These are phyloP conservation scores for Pezicula rhizophila DNA, from an alignment of 2,329 filamentous ascomycete genomes.

Conservation along the genomic window DNA sequence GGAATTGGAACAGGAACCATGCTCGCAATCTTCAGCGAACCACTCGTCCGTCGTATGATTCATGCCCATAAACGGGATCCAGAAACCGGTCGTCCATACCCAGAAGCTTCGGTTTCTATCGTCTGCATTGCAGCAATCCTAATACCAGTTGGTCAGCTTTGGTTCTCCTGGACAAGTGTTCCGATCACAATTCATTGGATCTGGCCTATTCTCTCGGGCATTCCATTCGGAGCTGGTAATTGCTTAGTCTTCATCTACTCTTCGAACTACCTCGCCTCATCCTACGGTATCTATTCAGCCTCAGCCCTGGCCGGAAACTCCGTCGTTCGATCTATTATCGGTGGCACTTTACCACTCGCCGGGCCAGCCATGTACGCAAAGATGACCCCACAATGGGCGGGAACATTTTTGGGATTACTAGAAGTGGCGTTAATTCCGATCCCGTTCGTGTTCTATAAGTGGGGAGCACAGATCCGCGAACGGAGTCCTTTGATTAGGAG, in stretches of 20 bases:
- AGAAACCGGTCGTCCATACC: conserved; percentile 63
- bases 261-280: conserved; percentile 71
- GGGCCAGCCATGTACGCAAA: conserved; percentile 65
- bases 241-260: conserved; percentile 76
- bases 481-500: conserved; percentile 39
- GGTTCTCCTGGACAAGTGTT: conserved; percentile 83
- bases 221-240: conserved; percentile 75
- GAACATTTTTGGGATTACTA: conserved; percentile 67
- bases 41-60: conserved; percentile 70
- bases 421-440: conserved; percentile 73
- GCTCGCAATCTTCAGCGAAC: conserved; percentile 57
- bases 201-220: conserved; percentile 69
- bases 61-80: conserved; percentile 70
- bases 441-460: conserved; percentile 70
- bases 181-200: conserved; percentile 75
- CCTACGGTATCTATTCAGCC: conserved; percentile 77
- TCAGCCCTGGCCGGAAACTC: conserved; percentile 76
- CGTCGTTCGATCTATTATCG: conserved; percentile 65
- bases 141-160: conserved; percentile 72
- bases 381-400: conserved; percentile 72
- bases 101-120: conserved; percentile 75
- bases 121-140: conserved; percentile 73
- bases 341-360: conserved; percentile 72
- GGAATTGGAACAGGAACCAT: conserved; percentile 63
- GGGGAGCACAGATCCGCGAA: conserved; percentile 46